These are phyloP conservation scores for Secale cereale DNA, from an alignment of 176 grass and related monocot species.

Conservation along the genomic window DNA sequence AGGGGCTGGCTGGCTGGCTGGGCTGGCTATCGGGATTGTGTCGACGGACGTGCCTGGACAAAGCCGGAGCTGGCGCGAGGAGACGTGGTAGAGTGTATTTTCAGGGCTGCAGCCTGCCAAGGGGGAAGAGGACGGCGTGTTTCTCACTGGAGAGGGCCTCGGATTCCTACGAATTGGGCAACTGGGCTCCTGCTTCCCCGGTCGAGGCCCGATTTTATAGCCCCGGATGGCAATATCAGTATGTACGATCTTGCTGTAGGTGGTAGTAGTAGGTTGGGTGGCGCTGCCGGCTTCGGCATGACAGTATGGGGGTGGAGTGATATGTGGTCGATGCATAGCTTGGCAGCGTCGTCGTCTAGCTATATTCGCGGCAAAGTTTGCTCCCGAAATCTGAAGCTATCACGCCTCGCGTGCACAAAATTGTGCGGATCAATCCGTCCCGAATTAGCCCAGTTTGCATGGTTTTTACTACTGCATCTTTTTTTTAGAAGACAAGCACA, in stretches of 20 bases:
- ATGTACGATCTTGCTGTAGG: neutral
- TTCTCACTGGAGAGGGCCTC: slow-evolving; percentile 18
- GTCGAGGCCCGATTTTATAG: slow-evolving; percentile 13
- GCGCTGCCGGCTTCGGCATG: too few relatives aligned
- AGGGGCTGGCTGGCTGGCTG: neutral
- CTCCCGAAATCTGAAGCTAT: neutral
- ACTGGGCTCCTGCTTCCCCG: neutral
- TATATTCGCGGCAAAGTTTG: neutral
- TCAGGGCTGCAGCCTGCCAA: neutral
- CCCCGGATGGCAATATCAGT: neutral
- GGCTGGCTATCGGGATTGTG: neutral
- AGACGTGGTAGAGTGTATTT: neutral
- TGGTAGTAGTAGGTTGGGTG: neutral
- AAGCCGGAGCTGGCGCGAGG: slow-evolving; percentile 17
- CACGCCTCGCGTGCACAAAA: neutral
- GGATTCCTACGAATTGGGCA: neutral
- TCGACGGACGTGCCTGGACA: neutral
- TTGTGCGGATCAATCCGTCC: neutral
- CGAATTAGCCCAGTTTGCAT: neutral
- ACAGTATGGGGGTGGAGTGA: neutral
- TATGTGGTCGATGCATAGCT: neutral
- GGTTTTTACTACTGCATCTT: too few relatives aligned
- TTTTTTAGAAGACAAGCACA: too few relatives aligned
- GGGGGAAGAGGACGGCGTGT: neutral
- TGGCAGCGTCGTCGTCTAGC: neutral